phyloP scores from a whole-genome alignment of 495 filamentous ascomycete species.

The Penicillium paxilli region DNA sequence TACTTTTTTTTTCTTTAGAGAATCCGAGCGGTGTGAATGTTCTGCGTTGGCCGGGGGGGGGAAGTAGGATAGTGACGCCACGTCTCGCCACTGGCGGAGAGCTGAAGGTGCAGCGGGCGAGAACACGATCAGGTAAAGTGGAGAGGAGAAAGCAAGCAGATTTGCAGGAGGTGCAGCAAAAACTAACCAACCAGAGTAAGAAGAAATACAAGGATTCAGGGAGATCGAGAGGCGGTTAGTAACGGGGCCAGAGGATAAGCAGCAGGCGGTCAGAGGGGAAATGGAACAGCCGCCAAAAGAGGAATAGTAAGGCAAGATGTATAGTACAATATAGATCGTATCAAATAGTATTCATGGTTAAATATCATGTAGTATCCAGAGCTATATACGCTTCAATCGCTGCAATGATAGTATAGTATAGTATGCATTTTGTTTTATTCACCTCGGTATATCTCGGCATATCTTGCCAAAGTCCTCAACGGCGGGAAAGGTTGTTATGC shows the following conservation, averaged over 20 bases:
- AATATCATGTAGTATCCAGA: too few relatives aligned
- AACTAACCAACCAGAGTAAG: background rate
- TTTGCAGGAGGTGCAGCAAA: background rate
- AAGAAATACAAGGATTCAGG: background rate
- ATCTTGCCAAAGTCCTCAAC: conserved; percentile 22
- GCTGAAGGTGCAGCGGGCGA: background rate
- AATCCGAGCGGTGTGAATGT: conserved; percentile 13
- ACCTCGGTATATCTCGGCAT: too few relatives aligned
- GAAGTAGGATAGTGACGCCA: conserved; percentile 14
- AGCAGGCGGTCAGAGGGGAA: too few relatives aligned
- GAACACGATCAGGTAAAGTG: background rate
- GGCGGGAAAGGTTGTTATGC: conserved; percentile 67
- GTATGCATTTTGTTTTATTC: too few relatives aligned
- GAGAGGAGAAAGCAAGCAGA: background rate
- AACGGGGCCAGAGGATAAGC: too few relatives aligned
- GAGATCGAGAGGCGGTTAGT: background rate
- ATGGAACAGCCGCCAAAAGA: too few relatives aligned
- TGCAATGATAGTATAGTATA: too few relatives aligned
- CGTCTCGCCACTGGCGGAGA: conserved; percentile 15
- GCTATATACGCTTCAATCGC: too few relatives aligned
- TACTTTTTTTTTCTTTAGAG: background rate
- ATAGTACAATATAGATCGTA: too few relatives aligned
- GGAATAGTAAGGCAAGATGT: too few relatives aligned
- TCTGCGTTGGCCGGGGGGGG: background rate
- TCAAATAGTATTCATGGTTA: too few relatives aligned